phyloP scores from a whole-genome alignment of 2,329 filamentous ascomycete genomes.

The Fusarium brevicatenulatum region DNA sequence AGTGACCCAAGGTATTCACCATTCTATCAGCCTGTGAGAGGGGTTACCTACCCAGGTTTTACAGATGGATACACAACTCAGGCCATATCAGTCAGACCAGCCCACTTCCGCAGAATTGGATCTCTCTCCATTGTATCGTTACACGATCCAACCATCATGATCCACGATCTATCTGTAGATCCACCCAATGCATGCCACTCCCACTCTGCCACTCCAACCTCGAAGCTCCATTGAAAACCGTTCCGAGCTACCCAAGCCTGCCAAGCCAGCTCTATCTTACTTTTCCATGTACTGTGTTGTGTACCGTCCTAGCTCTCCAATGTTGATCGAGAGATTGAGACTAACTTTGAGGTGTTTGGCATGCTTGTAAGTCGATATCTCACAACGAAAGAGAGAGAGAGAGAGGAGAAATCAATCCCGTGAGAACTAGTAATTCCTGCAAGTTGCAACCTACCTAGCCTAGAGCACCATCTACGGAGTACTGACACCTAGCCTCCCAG shows the following conservation, averaged over 20 bases:
- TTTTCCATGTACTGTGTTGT: neutral
- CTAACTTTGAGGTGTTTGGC: neutral
- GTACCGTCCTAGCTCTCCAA: neutral
- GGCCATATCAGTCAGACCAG: conserved; percentile 15
- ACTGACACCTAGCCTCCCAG: neutral
- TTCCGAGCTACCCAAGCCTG: conserved; percentile 21
- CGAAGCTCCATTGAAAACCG: conserved; percentile 16
- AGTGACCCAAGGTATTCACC: neutral
- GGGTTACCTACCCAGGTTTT: neutral
- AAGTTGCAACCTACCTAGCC: neutral
- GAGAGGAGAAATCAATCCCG: neutral
- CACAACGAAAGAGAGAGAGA: neutral
- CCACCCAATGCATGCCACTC: conserved; percentile 11
- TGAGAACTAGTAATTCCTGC: conserved; percentile 3
- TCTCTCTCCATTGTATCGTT: conserved; percentile 29
- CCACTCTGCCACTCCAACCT: conserved; percentile 7
- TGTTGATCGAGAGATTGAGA: conserved; percentile 24
- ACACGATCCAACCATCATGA: conserved; percentile 35
- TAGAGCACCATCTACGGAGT: neutral
- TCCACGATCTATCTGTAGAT: conserved; percentile 34
- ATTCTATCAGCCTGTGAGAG: neutral
- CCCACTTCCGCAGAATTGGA: conserved; percentile 7
- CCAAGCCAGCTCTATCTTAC: neutral
- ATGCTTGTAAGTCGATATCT: conserved; percentile 14
- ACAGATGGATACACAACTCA: neutral